Conservation (phyloP, 371 early-diverging fungal genomes). For the Mucor lusitanicus region DNA sequence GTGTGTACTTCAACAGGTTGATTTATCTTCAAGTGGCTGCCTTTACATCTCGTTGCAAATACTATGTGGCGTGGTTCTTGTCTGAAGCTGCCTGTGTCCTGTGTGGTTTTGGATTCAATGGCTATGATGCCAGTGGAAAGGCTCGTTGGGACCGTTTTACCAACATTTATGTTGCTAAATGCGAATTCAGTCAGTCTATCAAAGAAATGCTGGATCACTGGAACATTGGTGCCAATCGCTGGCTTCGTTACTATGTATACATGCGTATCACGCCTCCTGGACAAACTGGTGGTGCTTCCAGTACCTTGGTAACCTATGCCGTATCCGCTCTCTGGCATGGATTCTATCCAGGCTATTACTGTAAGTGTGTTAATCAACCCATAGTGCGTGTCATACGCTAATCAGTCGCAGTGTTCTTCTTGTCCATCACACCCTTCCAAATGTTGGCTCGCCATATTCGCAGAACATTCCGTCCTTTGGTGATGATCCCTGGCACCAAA, state of each 20-base stretch:
- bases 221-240: slow-evolving; percentile 83
- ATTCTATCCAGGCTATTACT: slow-evolving; percentile 82
- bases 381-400: not conserved
- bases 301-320: slow-evolving; percentile 69
- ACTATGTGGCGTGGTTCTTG: slow-evolving; percentile 84
- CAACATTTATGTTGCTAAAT: slow-evolving; percentile 68
- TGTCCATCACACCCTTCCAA: slow-evolving; percentile 54
- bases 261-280: slow-evolving; percentile 60
- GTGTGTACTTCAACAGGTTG: slow-evolving; percentile 25
- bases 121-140: slow-evolving; percentile 54
- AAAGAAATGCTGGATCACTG: slow-evolving; percentile 73
- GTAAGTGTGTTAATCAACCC: slow-evolving; percentile 40
- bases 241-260: slow-evolving; percentile 82
- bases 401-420: slow-evolving; percentile 47
- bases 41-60: slow-evolving; percentile 69
- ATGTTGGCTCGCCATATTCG: slow-evolving; percentile 54
- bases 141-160: slow-evolving; percentile 56
- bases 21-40: slow-evolving; percentile 63
- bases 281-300: slow-evolving; percentile 50
- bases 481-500: slow-evolving; percentile 41
- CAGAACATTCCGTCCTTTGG: slow-evolving; percentile 63
- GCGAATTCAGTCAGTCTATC: slow-evolving; percentile 70
- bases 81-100: slow-evolving; percentile 81
- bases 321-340: slow-evolving; percentile 92
- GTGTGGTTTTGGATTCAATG: slow-evolving; percentile 80